Conservation (phyloP, 148 eudicot species). For the Spergularia marina region DNA sequence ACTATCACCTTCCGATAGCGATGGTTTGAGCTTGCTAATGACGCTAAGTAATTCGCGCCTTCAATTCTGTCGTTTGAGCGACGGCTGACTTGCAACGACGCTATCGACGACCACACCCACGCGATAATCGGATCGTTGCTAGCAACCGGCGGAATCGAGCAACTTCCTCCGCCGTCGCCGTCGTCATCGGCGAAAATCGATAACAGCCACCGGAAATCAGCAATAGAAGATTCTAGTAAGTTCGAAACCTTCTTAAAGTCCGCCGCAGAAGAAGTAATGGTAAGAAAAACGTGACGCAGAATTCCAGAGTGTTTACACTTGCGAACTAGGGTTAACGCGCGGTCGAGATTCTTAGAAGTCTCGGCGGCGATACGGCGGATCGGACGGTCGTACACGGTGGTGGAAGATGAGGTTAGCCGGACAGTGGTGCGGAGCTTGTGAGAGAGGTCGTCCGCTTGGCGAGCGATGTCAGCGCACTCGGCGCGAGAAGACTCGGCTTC, state of each 20-base stretch:
- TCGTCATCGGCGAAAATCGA: constrained; percentile 37
- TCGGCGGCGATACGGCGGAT: constrained; percentile 58
- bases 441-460: constrained; percentile 50
- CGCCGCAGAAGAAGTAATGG: constrained; percentile 51
- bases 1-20: constrained; percentile 61
- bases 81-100: constrained; percentile 55
- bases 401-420: constrained; percentile 32
- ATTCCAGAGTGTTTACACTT: constrained; percentile 55
- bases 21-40: constrained; percentile 43
- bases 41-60: constrained; percentile 47
- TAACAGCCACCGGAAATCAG: constrained; percentile 58
- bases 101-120: constrained; percentile 72
- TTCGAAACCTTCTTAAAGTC: constrained; percentile 61
- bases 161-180: constrained; percentile 36
- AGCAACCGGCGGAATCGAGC: constrained; percentile 63
- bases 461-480: constrained; percentile 58
- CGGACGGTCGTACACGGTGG: constrained; percentile 70
- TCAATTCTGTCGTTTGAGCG: constrained; percentile 46
- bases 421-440: constrained; percentile 58
- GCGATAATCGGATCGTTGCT: constrained; percentile 65
- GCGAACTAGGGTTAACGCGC: constrained; percentile 54
- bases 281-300: constrained; percentile 52
- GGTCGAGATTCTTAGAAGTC: constrained; percentile 48
- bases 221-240: constrained; percentile 54
- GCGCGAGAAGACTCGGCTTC: constrained; percentile 58